A percentile compares a stretch with the other conserved stretches of the same genome.
Conservation (phyloP, 352 stramenopile species). For the Pilasporangium apinafurcum region DNA sequence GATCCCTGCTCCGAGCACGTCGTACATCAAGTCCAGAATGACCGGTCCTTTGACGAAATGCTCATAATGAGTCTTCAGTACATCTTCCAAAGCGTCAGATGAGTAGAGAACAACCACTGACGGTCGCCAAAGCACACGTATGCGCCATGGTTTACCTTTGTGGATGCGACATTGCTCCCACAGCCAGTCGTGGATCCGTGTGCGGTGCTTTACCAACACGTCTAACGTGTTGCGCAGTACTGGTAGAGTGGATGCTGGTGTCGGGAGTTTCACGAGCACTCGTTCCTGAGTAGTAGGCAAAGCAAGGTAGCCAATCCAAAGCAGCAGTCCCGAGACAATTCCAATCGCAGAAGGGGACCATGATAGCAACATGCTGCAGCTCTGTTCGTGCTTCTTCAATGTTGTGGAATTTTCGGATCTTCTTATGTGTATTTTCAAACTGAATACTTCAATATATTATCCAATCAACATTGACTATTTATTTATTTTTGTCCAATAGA, state of each 20-base stretch:
- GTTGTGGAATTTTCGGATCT: too few relatives aligned
- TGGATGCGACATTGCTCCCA: constrained; percentile 19
- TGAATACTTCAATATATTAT: too few relatives aligned
- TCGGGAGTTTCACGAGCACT: constrained; percentile 1
- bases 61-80: constrained; percentile 46
- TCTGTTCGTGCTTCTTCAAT: too few relatives aligned
- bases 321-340: too few relatives aligned
- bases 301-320: too few relatives aligned
- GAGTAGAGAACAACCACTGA: constrained; percentile 26
- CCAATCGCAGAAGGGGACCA: too few relatives aligned
- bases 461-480: too few relatives aligned
- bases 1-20: too few relatives aligned
- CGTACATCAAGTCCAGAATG: constrained; percentile 10
- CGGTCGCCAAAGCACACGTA: constrained; percentile 20
- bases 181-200: constrained; percentile 26
- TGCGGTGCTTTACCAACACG: constrained; percentile 17
- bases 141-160: constrained; percentile 18
- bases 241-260: constrained; percentile 16
- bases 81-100: constrained; percentile 23
- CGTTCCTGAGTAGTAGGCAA: too few relatives aligned
- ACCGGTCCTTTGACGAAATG: constrained; percentile 39
- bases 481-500: too few relatives aligned
- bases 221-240: constrained; percentile 29
- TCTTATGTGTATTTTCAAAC: too few relatives aligned
- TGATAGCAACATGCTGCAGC: too few relatives aligned